Evolutionary conservation across 2,329 filamentous ascomycete genomes (phyloP).

Genomic region (Ambrosiella beaveri): DNA sequence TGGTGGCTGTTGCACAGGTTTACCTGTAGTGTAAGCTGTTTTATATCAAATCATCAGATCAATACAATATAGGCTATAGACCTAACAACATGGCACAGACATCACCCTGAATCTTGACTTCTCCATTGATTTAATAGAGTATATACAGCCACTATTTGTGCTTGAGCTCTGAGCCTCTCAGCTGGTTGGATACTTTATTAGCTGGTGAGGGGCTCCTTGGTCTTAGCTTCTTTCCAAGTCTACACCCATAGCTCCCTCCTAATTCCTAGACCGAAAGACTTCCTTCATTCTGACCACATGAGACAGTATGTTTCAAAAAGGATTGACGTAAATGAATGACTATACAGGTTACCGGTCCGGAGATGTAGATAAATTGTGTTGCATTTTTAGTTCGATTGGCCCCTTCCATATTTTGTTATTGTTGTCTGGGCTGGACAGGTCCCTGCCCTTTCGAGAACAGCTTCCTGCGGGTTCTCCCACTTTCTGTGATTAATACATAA

Average conservation of each 20-base stretch:
- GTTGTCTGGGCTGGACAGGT: not conserved
- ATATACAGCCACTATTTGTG: not conserved
- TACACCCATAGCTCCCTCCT: not conserved
- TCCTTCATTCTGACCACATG: not conserved
- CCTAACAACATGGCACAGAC: not conserved
- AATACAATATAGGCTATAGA: not conserved
- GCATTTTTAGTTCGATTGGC: not conserved
- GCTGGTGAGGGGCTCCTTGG: too few relatives aligned
- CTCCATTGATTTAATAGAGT: not conserved
- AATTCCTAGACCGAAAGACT: not conserved
- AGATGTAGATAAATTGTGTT: not conserved
- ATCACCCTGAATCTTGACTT: not conserved
- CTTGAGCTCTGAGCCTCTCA: not conserved
- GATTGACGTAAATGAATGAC: not conserved
- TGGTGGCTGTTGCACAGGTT: not conserved
- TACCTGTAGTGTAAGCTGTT: not conserved
- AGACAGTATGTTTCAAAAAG: not conserved
- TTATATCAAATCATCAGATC: not conserved
- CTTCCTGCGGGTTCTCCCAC: not conserved
- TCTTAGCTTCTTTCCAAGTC: too few relatives aligned
- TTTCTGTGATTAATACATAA: constrained; percentile 2
- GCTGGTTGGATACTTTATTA: not conserved
- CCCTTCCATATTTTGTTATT: not conserved
- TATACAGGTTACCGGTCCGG: not conserved
- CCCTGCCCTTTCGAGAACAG: not conserved